Evolutionary conservation across 257 asterid species (phyloP).

Genomic region (Nicotiana obtusifolia): DNA sequence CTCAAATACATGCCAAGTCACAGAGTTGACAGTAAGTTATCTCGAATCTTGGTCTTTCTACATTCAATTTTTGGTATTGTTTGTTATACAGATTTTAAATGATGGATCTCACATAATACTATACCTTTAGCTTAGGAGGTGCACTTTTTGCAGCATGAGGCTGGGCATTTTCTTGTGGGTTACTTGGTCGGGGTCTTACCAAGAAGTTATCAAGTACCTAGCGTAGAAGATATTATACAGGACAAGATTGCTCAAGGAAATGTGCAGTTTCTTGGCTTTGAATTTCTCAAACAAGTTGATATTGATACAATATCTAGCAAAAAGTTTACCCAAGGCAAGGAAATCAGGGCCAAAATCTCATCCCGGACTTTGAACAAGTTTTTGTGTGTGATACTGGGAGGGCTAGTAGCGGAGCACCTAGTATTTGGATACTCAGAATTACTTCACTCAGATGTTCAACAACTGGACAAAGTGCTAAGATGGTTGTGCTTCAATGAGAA

Average conservation of each 20-base stretch:
- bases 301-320: slow-evolving; percentile 16
- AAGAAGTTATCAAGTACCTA: slow-evolving; percentile 48
- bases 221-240: slow-evolving; percentile 42
- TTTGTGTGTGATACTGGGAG: slow-evolving; percentile 48
- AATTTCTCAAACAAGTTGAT: slow-evolving; percentile 52
- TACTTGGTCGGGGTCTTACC: slow-evolving; percentile 67
- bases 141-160: slow-evolving; percentile 57
- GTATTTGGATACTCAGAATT: slow-evolving; percentile 54
- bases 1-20: too few relatives aligned
- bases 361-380: slow-evolving; percentile 30
- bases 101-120: not conserved
- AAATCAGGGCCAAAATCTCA: not conserved
- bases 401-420: slow-evolving; percentile 56
- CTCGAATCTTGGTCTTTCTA: not conserved
- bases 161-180: slow-evolving; percentile 72
- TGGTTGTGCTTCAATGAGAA: slow-evolving; percentile 32
- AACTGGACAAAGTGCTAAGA: slow-evolving; percentile 42
- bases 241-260: slow-evolving; percentile 49
- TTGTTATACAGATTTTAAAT: not conserved
- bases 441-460: slow-evolving; percentile 56
- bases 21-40: not conserved
- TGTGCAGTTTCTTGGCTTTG: slow-evolving; percentile 58
- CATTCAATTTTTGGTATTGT: not conserved
- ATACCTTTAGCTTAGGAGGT: not conserved
- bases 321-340: slow-evolving; percentile 19